Conservation (phyloP, 2,329 filamentous ascomycete genomes). For the Chlorencoelia australis region DNA sequence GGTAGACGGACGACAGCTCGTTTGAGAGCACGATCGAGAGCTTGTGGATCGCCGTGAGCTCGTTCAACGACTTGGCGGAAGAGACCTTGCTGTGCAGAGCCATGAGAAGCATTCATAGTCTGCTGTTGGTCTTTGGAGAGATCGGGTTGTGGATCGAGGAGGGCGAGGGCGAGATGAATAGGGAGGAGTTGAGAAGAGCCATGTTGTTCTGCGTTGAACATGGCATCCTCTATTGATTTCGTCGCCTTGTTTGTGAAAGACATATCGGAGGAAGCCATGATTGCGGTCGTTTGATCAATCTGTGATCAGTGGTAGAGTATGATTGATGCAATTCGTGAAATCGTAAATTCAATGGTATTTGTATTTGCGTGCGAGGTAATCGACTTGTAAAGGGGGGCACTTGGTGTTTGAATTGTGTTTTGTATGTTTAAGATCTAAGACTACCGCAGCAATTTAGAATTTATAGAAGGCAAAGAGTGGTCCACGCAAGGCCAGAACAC, state of each 20-base stretch:
- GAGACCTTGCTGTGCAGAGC: conserved; percentile 55
- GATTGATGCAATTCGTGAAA: too few relatives aligned
- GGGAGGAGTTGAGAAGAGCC: conserved; percentile 84
- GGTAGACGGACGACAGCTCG: conserved; percentile 83
- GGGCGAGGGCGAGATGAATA: conserved; percentile 75
- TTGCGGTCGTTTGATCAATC: conserved; percentile 25
- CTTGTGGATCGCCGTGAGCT: conserved; percentile 84
- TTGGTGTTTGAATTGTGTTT: too few relatives aligned
- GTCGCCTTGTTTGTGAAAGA: conserved; percentile 91
- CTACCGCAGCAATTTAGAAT: too few relatives aligned
- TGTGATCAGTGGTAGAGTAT: conserved; percentile 20
- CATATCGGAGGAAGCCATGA: conserved; percentile 62
- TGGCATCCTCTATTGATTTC: conserved; percentile 81
- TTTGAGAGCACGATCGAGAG: conserved; percentile 82
- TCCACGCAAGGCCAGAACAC: too few relatives aligned
- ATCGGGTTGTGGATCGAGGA: conserved; percentile 67
- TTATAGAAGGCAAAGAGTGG: too few relatives aligned
- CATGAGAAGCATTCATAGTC: conserved; percentile 52
- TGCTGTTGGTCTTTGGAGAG: conserved; percentile 72
- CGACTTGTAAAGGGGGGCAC: conserved; percentile 3
- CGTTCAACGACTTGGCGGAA: conserved; percentile 92
- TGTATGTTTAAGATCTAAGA: too few relatives aligned
- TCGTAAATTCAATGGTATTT: too few relatives aligned
- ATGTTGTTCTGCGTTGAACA: conserved; percentile 80
- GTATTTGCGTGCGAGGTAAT: conserved; percentile 1